Evolutionary conservation across 306 rosid species (phyloP).

Genomic region (Rosa rugosa): DNA sequence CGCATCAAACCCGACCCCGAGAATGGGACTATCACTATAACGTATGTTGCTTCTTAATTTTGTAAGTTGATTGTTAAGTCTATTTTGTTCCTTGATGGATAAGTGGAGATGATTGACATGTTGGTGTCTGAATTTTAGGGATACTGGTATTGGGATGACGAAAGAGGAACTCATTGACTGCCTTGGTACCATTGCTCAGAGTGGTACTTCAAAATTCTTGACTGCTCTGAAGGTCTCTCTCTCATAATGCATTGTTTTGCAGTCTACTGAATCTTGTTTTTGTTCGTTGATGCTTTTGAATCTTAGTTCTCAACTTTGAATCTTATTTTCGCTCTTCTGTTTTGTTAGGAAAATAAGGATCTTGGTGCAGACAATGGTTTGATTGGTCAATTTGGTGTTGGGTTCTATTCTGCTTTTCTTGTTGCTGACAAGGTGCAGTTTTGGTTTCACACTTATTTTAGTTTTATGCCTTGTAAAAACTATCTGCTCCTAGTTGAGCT

Average conservation of each 20-base stretch:
- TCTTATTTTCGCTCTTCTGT: background rate
- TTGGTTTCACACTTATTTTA: slow-evolving; percentile 18
- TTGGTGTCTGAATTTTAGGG: slow-evolving; percentile 38
- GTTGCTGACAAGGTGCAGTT: slow-evolving; percentile 85
- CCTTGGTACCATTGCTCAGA: slow-evolving; percentile 99
- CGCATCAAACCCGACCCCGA: slow-evolving; percentile 88
- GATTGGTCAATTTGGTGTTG: slow-evolving; percentile 99
- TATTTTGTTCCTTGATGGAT: background rate
- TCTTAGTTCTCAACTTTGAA: background rate
- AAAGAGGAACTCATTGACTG: slow-evolving; percentile 92
- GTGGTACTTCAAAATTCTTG: slow-evolving; percentile 97
- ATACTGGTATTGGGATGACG: slow-evolving; percentile 98
- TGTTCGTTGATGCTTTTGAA: background rate
- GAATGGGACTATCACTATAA: slow-evolving; percentile 79
- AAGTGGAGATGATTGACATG: slow-evolving; percentile 13
- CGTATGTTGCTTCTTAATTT: slow-evolving; percentile 41
- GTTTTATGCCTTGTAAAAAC: background rate
- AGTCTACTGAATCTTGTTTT: background rate
- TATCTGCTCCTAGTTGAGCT: slow-evolving; percentile 5
- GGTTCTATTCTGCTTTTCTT: slow-evolving; percentile 96
- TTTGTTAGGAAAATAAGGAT: slow-evolving; percentile 80
- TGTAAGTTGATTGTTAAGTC: background rate
- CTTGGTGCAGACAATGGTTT: slow-evolving; percentile 82
- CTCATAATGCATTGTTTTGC: background rate
- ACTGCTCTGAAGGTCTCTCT: slow-evolving; percentile 79